Base-by-base conservation (phyloP, 1,139 yeast species). In the Lizanozyma gosingica region DNA sequence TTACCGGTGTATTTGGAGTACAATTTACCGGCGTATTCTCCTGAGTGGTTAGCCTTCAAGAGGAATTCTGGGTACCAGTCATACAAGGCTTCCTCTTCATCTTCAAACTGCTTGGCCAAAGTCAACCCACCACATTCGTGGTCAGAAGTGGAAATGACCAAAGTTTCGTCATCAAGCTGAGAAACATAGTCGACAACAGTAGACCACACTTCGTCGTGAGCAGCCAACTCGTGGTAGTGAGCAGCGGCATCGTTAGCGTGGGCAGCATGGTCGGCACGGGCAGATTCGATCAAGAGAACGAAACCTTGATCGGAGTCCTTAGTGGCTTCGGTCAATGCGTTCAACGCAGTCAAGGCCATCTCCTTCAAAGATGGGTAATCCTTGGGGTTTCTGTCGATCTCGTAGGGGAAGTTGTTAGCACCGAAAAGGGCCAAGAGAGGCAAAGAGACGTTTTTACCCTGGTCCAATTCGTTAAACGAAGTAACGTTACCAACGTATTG, bases 81-180 rank as follows among this genome's bases (percentile, higher is more conserved):
- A 49, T 51, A 56, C 46, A 41, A 39, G 59, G 58, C 29, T 22
- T 22, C 9, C 11, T 22, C 11, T 11, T 22, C 29, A 6, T 11
- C 29, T 33, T 58, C 35, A 4, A 64, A 52, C 49, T 67, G 73
- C 57, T 71, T 63, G 2, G 71, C 63, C 29, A 22, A 22, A 29
- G 70, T 58, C 35, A 65, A 67, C 39, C 62, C 62, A 33, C 62
- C 62, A 4, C 60, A 56, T 37, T 57, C 62, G 45, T 57, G 62
- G 44, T 57, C 62, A 2, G 60, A 56, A 15, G 62, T 57, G 34
- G 60, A 55, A 32, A 57, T 50, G 17, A 52, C 58, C 33, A 56
- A 51, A 22, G 60, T 56, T 17, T 55, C 59, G 8, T 50, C 54
- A 15, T 54, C 57, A 1, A 55, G 18, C 3, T 46, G 38, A 45